phyloP scores from a whole-genome alignment of 345 rosid genomes.

The Murraya paniculata region DNA sequence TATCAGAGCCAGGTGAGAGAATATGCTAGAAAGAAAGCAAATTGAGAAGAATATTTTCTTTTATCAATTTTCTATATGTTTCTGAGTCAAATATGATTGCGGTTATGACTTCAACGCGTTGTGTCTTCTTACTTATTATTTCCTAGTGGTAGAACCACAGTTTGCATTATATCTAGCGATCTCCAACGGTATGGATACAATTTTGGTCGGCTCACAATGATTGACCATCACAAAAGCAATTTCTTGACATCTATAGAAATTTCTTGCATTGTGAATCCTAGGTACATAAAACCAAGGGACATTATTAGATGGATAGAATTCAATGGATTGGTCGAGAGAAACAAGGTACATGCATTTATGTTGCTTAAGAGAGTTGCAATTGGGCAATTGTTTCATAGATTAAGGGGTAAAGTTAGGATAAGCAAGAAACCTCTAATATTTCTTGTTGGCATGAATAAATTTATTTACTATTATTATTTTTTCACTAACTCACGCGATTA shows the following conservation, averaged over 20 bases:
- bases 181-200: neutral
- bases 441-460: neutral
- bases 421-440: neutral
- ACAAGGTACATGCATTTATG: slow-evolving; percentile 22
- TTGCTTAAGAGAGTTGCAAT: neutral
- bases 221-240: neutral
- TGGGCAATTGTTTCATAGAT: too few relatives aligned
- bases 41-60: too few relatives aligned
- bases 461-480: neutral
- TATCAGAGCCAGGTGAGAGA: neutral
- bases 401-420: neutral
- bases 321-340: neutral
- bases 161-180: too few relatives aligned
- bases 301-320: slow-evolving; percentile 16
- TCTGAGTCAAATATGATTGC: too few relatives aligned
- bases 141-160: too few relatives aligned
- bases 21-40: neutral
- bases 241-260: neutral
- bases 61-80: too few relatives aligned
- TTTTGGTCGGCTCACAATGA: neutral
- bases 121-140: too few relatives aligned
- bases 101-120: too few relatives aligned
- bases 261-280: neutral
- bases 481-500: neutral
- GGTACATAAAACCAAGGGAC: neutral